These are phyloP conservation scores for Blastocystis sp. DNA, from an alignment of 352 stramenopile species.

Conservation along the genomic window DNA sequence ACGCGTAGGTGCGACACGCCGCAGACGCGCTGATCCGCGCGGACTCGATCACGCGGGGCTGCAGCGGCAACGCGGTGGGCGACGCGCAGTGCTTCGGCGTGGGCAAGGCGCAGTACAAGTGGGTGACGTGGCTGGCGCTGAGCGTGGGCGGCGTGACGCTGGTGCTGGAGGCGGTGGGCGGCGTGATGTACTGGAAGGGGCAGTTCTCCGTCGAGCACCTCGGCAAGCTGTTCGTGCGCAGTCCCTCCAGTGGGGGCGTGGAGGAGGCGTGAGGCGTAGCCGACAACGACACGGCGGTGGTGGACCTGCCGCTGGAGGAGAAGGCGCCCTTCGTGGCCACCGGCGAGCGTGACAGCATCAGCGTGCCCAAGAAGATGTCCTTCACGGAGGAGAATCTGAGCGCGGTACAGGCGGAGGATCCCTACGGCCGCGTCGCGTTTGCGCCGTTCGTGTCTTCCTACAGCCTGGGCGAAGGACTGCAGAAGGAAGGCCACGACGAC, in stretches of 20 bases:
- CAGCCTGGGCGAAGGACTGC: not conserved
- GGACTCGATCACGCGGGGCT: slow-evolving; percentile 20
- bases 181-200: not conserved
- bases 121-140: not conserved
- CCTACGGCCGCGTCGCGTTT: not conserved
- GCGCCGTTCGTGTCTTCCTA: not conserved
- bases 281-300: not conserved
- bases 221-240: not conserved
- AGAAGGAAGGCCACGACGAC: not conserved
- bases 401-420: not conserved
- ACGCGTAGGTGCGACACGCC: slow-evolving; percentile 24
- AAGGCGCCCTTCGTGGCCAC: not conserved
- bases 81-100: slow-evolving; percentile 3
- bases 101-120: not conserved
- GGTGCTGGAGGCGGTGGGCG: not conserved
- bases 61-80: not conserved
- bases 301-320: slow-evolving; percentile 32
- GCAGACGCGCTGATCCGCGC: slow-evolving; percentile 17
- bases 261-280: not conserved
- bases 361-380: not conserved
- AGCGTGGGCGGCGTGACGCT: not conserved
- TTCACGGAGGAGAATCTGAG: slow-evolving; percentile 4
- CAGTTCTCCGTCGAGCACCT: not conserved
- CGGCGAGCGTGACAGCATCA: not conserved
- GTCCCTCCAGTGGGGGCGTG: not conserved